Evolutionary conservation across 2,329 filamentous ascomycete species (phyloP).

Genomic region (Colletotrichum siamense): DNA sequence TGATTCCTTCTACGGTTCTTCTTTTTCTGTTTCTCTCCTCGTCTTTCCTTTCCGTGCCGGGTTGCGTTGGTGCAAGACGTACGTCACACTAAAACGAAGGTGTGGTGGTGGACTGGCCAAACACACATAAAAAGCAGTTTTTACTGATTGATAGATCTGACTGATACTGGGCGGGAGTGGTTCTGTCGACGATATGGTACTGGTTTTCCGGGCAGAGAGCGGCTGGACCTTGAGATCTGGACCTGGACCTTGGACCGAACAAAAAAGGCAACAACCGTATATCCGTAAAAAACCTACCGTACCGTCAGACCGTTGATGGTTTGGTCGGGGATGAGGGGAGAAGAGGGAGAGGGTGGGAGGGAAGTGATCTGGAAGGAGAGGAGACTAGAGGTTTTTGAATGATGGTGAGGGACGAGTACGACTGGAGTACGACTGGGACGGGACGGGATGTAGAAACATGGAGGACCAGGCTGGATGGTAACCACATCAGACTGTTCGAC

Average conservation of each 20-base stretch:
- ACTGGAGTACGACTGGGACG: neutral
- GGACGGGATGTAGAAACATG: neutral
- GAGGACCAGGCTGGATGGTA: neutral
- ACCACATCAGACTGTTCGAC: neutral
- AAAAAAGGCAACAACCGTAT: slow-evolving; percentile 1
- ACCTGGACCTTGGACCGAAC: slow-evolving; percentile 4
- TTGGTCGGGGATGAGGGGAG: slow-evolving; percentile 33
- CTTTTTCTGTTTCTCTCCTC: neutral
- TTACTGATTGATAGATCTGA: neutral
- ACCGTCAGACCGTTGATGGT: slow-evolving; percentile 17
- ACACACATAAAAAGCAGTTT: neutral
- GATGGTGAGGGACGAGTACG: slow-evolving; percentile 27
- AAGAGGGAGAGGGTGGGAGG: slow-evolving; percentile 28
- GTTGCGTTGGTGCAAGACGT: neutral
- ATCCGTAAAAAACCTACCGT: slow-evolving; percentile 19
- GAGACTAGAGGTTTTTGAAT: slow-evolving; percentile 46
- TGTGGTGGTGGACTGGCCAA: slow-evolving; percentile 10
- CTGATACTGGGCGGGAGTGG: neutral
- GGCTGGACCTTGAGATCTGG: slow-evolving; percentile 10
- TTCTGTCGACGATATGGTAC: neutral
- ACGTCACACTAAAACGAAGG: slow-evolving; percentile 5
- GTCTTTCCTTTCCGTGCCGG: neutral
- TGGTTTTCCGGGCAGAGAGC: slow-evolving; percentile 5
- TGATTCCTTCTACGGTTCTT: neutral
- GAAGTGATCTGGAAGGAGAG: slow-evolving; percentile 17